Evolutionary conservation across 2,329 filamentous ascomycete genomes (phyloP).

Genomic region (Exophiala oligosperma): DNA sequence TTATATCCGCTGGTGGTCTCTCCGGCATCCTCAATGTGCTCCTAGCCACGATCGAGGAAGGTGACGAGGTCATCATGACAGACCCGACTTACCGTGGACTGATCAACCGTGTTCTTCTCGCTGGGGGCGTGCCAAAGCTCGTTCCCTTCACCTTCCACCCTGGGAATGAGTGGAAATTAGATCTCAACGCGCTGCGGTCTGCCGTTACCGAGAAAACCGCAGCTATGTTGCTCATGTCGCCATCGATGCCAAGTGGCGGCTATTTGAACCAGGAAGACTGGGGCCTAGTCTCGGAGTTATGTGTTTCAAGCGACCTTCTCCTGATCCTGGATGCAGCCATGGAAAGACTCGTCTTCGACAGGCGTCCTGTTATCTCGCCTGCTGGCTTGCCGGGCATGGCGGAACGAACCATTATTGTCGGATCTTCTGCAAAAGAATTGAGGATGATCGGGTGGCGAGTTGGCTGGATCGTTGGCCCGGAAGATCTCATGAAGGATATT

Average conservation of each 20-base stretch:
- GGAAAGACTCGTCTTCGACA: conserved; percentile 19
- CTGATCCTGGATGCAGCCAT: conserved; percentile 16
- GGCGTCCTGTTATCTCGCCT: conserved; percentile 5
- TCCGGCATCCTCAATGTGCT: conserved; percentile 16
- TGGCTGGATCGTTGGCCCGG: conserved; percentile 18
- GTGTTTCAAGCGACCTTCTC: conserved; percentile 13
- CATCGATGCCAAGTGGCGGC: conserved; percentile 15
- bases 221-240: conserved; percentile 17
- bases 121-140: conserved; percentile 12
- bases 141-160: conserved; percentile 13
- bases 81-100: conserved; percentile 12
- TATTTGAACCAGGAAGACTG: conserved; percentile 10
- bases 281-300: conserved; percentile 12
- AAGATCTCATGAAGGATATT: conserved; percentile 10
- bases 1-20: conserved; percentile 14
- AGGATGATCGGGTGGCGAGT: conserved; percentile 21
- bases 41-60: conserved; percentile 16
- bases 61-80: conserved; percentile 16
- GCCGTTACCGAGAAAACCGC: conserved; percentile 5
- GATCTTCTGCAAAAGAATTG: conserved; percentile 17
- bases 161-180: conserved; percentile 9
- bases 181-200: conserved; percentile 2
- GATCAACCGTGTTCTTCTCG: conserved; percentile 16
- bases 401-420: conserved; percentile 11
- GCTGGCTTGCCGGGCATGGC: conserved; percentile 15